Evolutionary conservation across 306 rosid genomes (phyloP), one percentile per base, ranked within the genome.

Genomic region (Psophocarpus tetragonolobus): DNA sequence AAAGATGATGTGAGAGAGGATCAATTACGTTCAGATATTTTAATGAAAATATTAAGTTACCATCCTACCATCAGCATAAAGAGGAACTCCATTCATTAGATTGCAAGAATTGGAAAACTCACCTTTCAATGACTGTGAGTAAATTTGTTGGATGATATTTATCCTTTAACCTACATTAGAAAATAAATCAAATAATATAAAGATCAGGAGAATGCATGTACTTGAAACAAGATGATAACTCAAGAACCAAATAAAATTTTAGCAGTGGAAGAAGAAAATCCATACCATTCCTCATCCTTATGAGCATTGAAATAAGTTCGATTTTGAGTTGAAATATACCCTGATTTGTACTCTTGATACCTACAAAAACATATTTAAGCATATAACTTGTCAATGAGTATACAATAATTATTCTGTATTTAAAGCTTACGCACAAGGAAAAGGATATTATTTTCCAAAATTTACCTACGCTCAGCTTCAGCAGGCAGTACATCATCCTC

Each of bases 121-220:
- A 92, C 99, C 99, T 92, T 81, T 91, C 98, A 41, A 92, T 92
- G 73, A 92, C 97, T 47, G 89, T 13, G 33, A 91, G 82, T 79
- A 96, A 89, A 87, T 91, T 96, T 67, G 97, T 96, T 26, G 99
- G 99, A 87, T 96, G 99, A 78, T 92, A 96, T 82, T 92, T 96
- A 82, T 96, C 98, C 81, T 83, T 96, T 87, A 96, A 88, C 99
- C 99, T 62, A 24, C 68, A 62, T 35, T 2, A 62, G 33, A 4
- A 15, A 4, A 48, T 48, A 48, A 32, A 62, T 62, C 44, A 62
- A 61, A 62, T 29, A 15, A 14, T 29, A 41, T 12, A 60, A 29
- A 2, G 41, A 29, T 13, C 21, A 29, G 0, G 6, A 15, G 67
- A 60, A 15, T 60, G 67, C 41, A 60, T 1, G 72, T 89, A 89